Percentiles rank a stretch among this genome's conserved stretches.
These are phyloP conservation scores for Paraglomus brasilianum DNA, from an alignment of 192 early-diverging fungal species.

Conservation along the genomic window DNA sequence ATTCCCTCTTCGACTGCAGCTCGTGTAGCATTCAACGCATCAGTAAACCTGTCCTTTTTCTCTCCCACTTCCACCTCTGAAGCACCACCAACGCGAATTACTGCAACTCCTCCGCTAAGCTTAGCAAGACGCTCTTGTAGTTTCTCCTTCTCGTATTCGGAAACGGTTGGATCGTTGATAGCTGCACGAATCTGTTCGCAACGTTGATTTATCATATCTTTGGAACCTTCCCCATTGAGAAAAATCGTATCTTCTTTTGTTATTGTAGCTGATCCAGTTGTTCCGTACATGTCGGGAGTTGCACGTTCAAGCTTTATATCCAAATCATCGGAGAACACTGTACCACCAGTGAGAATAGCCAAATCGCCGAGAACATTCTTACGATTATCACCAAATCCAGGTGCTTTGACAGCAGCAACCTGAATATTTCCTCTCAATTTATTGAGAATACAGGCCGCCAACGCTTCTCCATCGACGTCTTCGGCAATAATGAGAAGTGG, in stretches of 20 bases:
- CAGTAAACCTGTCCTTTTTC: conserved; percentile 99
- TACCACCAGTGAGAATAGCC: conserved; percentile 93
- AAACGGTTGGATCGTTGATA: conserved; percentile 76
- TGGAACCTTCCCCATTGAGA: conserved; percentile 91
- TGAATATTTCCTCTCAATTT: conserved; percentile 98
- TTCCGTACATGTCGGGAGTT: conserved; percentile 87
- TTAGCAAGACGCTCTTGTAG: conserved; percentile 99
- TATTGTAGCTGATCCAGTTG: conserved; percentile 83
- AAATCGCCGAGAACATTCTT: conserved; percentile 98
- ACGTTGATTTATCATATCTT: conserved; percentile 86
- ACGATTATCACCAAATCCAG: conserved; percentile 99
- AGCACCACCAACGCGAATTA: conserved; percentile 97
- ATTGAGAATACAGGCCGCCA: conserved; percentile 99
- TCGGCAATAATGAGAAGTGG: conserved; percentile 98
- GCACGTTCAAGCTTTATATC: conserved; percentile 96
- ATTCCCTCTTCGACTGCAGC: conserved; percentile 99
- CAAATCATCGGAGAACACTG: conserved; percentile 96
- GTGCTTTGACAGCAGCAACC: conserved; percentile 98
- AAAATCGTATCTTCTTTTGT: conserved; percentile 99
- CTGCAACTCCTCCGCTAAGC: conserved; percentile 96
- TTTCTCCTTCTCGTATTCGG: conserved; percentile 99
- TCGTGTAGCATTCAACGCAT: conserved; percentile 97
- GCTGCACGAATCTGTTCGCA: conserved; percentile 96
- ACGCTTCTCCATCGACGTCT: conserved; percentile 98
- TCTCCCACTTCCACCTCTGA: conserved; percentile 99